These are phyloP conservation scores for Phytophthora citricola DNA, from an alignment of 352 stramenopile species.

Conservation along the genomic window DNA sequence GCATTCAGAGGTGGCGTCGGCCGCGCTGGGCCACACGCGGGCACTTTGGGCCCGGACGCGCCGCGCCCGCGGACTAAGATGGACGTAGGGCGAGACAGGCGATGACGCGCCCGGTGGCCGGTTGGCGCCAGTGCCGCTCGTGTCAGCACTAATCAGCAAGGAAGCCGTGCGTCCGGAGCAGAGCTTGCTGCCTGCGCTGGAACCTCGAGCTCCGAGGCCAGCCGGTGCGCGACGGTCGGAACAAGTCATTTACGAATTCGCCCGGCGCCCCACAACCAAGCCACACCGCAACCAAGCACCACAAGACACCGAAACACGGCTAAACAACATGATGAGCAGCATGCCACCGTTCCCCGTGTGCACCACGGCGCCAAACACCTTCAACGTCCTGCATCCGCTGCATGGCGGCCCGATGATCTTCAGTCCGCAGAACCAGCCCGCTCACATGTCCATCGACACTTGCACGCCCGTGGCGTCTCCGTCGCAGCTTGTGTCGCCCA, in stretches of 20 bases:
- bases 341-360: conserved; percentile 15
- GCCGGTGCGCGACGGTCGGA: conserved; percentile 1
- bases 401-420: neutral
- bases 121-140: conserved; percentile 28
- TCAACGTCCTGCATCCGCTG: conserved; percentile 16
- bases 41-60: conserved; percentile 2
- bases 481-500: conserved; percentile 23
- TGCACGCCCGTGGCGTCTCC: conserved; percentile 7
- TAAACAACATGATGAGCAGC: conserved; percentile 24
- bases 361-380: conserved; percentile 10
- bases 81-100: conserved; percentile 25
- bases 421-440: neutral
- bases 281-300: neutral
- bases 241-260: conserved; percentile 29
- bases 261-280: conserved; percentile 5
- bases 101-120: conserved; percentile 32
- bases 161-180: neutral
- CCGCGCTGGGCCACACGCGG: conserved; percentile 6
- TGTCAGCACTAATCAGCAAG: conserved; percentile 27
- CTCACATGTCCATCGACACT: conserved; percentile 12
- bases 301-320: neutral
- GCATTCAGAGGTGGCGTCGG: conserved; percentile 7
- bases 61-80: conserved; percentile 35
- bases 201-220: too few relatives aligned
- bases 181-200: too few relatives aligned